Base-by-base conservation (phyloP, 352 stramenopile genomes). In the Aphanomyces cochlioides region DNA sequence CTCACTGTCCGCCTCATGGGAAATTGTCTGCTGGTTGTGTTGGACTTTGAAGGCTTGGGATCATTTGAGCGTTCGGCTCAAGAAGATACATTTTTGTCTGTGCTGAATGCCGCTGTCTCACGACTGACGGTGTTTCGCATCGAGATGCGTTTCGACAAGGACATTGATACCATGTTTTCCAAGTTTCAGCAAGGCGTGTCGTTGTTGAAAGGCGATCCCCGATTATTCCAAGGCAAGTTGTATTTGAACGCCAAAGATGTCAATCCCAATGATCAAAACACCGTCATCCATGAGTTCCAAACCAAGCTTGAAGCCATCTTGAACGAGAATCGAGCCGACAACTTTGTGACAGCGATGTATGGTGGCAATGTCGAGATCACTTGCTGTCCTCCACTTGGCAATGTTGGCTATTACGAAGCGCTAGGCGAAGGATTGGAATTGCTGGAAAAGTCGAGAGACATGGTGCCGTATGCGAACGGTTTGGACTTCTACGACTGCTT, bases 161-260 rank as follows among this genome's bases (percentile, higher is more conserved):
- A 90, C 38, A 85, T 90, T 36, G 83, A 90, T 43, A 73, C 78
- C 3, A 63, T 92, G 1, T 92, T 90, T 40, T 74, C 64, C 1
- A 79, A 80, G n/a, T 90, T 92, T 47, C 83, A 92, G 53, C 85
- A 88, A 21, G 85, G 85, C 40, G 71, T 82, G 0, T 77, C 84
- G 47, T 66, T 92, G 19, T 61, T 92, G 28, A 90, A 91, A 72
- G 76, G 71, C 53, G 83, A 90, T 17, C 56, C 77, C 5, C 75
- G 73, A 2, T 65, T 92, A 39, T 92, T 92, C 47, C 79, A 75
- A 41, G 84, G 84, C 3, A 74, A 60, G 4, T 67, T 91, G n/a
- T 90, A 85, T 60, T 88, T 90, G 84, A 80, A 78, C n/a, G 79
- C 88, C n/a, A 91, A 91, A 56, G 82, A 91, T 37, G 80, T 90